A percentile compares a stretch with the other conserved stretches of the same genome.
Evolutionary conservation across 768 basidiomycete species (phyloP).

Genomic region (Boletellus ananiceps): DNA sequence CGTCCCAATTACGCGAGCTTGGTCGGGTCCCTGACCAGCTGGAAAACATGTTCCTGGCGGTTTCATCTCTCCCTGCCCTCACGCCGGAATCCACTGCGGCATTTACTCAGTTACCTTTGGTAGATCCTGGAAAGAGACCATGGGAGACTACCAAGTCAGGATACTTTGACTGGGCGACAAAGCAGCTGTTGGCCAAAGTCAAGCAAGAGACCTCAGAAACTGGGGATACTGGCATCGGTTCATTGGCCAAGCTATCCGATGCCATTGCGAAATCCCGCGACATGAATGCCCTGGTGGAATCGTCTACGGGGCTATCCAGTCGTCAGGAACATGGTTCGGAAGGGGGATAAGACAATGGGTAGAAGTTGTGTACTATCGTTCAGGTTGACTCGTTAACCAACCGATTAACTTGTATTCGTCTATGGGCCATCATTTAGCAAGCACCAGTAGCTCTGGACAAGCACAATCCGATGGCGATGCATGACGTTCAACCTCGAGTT

Average conservation of each 20-base stretch:
- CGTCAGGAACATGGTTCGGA: not conserved
- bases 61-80: conserved; percentile 47
- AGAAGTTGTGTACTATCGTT: not conserved
- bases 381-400: not conserved
- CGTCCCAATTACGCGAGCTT: conserved; percentile 38
- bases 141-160: conserved; percentile 77
- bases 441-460: not conserved
- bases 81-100: conserved; percentile 37
- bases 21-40: conserved; percentile 38
- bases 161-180: conserved; percentile 74
- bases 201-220: conserved; percentile 17
- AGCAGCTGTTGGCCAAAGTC: conserved; percentile 42
- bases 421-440: not conserved
- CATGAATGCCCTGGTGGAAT: conserved; percentile 16
- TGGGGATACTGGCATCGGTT: conserved; percentile 19
- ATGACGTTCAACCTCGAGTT: not conserved
- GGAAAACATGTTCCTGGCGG: conserved; percentile 41
- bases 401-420: not conserved
- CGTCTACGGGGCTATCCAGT: conserved; percentile 1
- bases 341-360: not conserved
- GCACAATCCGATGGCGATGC: not conserved
- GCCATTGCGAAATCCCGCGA: conserved; percentile 17
- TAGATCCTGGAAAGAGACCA: conserved; percentile 61
- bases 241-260: conserved; percentile 17
- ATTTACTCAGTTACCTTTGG: conserved; percentile 27